Percentiles rank a stretch among this genome's conserved stretches.
Evolutionary conservation across 2,329 filamentous ascomycete species (phyloP).

Genomic region (Cladophialophora psammophila): DNA sequence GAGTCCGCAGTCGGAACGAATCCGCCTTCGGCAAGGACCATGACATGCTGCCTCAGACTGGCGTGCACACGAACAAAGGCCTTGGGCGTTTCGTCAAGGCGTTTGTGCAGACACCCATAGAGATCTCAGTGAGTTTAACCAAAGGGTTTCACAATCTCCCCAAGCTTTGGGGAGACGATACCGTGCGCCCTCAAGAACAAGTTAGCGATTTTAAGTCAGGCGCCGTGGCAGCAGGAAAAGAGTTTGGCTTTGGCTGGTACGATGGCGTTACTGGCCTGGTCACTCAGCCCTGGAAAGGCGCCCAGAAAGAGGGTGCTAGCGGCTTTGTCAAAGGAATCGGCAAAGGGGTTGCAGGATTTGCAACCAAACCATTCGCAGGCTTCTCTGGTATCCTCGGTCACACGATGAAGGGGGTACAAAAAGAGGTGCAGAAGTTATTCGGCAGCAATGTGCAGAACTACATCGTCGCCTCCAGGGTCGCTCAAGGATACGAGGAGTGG

Average conservation of each 20-base stretch:
- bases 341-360: constrained; percentile 47
- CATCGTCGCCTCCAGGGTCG: constrained; percentile 42
- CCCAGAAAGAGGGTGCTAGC: constrained; percentile 49
- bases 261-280: constrained; percentile 55
- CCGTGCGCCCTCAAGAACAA: constrained; percentile 49
- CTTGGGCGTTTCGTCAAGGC: constrained; percentile 30
- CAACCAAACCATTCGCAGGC: constrained; percentile 41
- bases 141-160: constrained; percentile 63
- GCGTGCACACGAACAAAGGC: constrained; percentile 36
- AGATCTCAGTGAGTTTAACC: constrained; percentile 57
- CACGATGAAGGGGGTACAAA: constrained; percentile 45
- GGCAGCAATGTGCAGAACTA: constrained; percentile 46
- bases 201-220: constrained; percentile 59
- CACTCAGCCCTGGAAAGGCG: constrained; percentile 53
- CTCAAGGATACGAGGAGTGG: constrained; percentile 50
- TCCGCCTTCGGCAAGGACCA: constrained; percentile 24
- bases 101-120: constrained; percentile 50
- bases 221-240: constrained; percentile 52
- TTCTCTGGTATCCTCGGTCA: constrained; percentile 45
- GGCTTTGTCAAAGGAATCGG: constrained; percentile 53
- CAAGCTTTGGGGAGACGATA: constrained; percentile 59
- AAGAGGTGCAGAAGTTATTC: constrained; percentile 44
- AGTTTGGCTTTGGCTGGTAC: constrained; percentile 53
- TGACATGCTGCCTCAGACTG: constrained; percentile 41
- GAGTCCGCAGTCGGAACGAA: constrained; percentile 23